Evolutionary conservation across 768 basidiomycete genomes (phyloP).

Genomic region (Austroboletus eburneus): DNA sequence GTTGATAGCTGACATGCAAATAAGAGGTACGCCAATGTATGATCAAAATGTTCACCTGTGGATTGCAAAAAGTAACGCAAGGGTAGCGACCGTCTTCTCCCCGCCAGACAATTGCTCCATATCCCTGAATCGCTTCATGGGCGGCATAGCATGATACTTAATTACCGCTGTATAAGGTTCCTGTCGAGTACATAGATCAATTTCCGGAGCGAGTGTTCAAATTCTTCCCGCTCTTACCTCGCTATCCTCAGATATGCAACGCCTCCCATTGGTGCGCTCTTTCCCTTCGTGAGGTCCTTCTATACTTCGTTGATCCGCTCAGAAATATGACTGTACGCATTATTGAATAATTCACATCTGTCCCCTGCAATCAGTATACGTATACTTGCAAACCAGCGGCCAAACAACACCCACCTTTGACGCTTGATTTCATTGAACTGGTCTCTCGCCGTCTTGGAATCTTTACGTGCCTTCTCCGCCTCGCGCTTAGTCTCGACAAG

Average conservation of each 20-base stretch:
- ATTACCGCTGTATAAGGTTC: conserved; percentile 86
- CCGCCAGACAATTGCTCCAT: conserved; percentile 99
- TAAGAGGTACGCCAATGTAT: neutral
- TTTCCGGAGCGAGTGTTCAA: conserved; percentile 5
- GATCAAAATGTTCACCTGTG: conserved; percentile 61
- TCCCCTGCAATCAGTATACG: conserved; percentile 2
- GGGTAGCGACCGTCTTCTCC: conserved; percentile 96
- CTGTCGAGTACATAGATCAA: conserved; percentile 38
- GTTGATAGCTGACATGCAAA: conserved; percentile 69
- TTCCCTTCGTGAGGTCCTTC: conserved; percentile 96
- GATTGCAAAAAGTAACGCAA: conserved; percentile 95
- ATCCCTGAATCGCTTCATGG: conserved; percentile 98
- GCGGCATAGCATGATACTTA: conserved; percentile 99
- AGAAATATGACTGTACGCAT: conserved; percentile 94
- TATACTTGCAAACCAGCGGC: neutral
- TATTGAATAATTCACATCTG: conserved; percentile 84
- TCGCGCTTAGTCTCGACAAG: conserved; percentile 88
- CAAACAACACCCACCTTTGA: conserved; percentile 47
- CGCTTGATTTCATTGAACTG: conserved; percentile 86
- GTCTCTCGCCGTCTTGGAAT: conserved; percentile 87
- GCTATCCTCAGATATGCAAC: conserved; percentile 95
- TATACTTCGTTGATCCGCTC: conserved; percentile 94
- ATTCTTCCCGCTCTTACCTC: conserved; percentile 62
- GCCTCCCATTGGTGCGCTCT: conserved; percentile 90
- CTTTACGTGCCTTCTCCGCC: conserved; percentile 87